Percentiles rank a stretch among this genome's conserved stretches.
Evolutionary conservation across 352 stramenopile species (phyloP).

Genomic region (Phytophthora palmivora): DNA sequence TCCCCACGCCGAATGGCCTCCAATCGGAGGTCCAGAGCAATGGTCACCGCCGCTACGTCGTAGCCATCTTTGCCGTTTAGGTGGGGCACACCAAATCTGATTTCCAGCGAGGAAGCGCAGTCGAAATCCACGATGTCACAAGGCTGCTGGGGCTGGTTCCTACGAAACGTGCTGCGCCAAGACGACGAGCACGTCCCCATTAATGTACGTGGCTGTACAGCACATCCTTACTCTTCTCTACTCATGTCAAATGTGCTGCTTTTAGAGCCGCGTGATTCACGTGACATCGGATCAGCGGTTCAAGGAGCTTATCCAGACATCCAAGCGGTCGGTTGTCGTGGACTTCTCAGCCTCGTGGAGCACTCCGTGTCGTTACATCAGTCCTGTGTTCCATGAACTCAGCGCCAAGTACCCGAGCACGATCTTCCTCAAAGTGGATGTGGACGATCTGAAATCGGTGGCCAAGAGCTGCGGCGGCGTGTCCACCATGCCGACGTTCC

Average conservation of each 20-base stretch:
- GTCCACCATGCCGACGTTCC: conserved; percentile 95
- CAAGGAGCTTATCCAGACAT: conserved; percentile 65
- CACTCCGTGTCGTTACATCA: conserved; percentile 84
- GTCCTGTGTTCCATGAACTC: conserved; percentile 86
- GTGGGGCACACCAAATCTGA: conserved; percentile 24
- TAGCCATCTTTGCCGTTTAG: conserved; percentile 13
- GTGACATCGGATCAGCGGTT: conserved; percentile 75
- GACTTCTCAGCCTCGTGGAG: conserved; percentile 92
- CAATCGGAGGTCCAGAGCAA: not conserved
- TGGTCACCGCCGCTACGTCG: not conserved
- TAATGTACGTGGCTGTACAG: conserved; percentile 38
- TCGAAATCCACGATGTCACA: conserved; percentile 58
- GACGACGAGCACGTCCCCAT: conserved; percentile 55
- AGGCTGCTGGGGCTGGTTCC: conserved; percentile 75
- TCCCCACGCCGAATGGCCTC: no score
- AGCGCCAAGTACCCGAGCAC: conserved; percentile 83
- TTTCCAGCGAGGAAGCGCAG: conserved; percentile 4
- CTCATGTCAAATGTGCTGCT: no score
- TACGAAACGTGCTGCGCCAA: conserved; percentile 60
- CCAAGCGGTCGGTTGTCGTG: conserved; percentile 76
- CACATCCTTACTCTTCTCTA: not conserved
- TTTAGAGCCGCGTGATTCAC: conserved; percentile 73
- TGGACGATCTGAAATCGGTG: conserved; percentile 77
- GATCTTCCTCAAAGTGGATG: conserved; percentile 91
- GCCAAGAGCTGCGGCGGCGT: conserved; percentile 72